Evolutionary conservation across 495 filamentous ascomycete genomes (phyloP), one percentile per base, ranked within the genome.

Genomic region (Lepidopterella palustris): DNA sequence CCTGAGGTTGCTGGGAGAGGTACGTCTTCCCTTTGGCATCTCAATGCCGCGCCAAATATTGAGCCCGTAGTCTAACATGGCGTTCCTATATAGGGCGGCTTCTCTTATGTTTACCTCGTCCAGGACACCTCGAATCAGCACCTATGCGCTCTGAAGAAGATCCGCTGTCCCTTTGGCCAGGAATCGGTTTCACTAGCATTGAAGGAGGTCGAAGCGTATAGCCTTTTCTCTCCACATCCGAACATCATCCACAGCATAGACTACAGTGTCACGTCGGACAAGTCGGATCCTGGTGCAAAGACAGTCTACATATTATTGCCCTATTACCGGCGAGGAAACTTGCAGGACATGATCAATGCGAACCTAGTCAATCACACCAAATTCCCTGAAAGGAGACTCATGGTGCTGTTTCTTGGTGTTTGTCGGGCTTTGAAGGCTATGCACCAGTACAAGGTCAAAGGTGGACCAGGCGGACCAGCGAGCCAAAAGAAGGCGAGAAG

Each of bases 101-200:
- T 97, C 79, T 93, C 88, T 64, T 97, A 97, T 72, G 93, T 98
- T 60, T 98, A 98, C 75, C 88, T 98, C 55, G 93, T 98, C 28
- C 88, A 97, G 81, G 90, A 95, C 69, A 92, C 86, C 45, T 77
- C 80, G 28, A 86, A 81, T 51, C 85, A 87, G 23, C 82, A 89
- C 60, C 81, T 97, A 40, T 95, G 92, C 76, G 93, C 93, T 5
- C 82, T 98, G 29, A 98, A 98, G 76, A 97, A 97, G 77, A 98
- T 98, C 70, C 85, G 92, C 65, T 98, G 90, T 76, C 93, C 93
- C 13, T 97, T 98, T 70, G 93, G 93, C 62, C 86, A 92, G 72
- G 93, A 98, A 77, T 95, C 90, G 32, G 93, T 98, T 62, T 82
- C 88, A 31, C 89, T 88, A 70, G 93, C 93, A 15, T 83, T 98